Base-by-base conservation (phyloP, 306 rosid genomes). In the Casuarina cunninghamiana region DNA sequence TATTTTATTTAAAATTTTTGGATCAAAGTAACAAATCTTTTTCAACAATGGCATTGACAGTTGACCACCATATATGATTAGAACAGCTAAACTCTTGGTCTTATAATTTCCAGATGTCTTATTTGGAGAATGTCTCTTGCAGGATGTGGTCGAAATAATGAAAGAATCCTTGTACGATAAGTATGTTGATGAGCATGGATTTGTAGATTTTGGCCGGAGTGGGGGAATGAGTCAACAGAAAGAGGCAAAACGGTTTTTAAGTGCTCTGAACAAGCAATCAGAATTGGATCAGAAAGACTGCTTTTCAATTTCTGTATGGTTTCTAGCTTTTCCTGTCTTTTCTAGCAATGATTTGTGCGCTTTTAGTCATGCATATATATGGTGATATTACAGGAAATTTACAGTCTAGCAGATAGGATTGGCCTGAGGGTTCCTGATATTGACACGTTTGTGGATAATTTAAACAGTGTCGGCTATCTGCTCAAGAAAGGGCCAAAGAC, bases 171-270 rank as follows among this genome's bases (percentile, higher is more conserved):
- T 95, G 60, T 95, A 80, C 65, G 97, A 95, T 76, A 95, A 95
- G 86, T 95, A 89, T 62, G 92, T 91, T 68, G 97, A 95, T 62
- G 97, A 92, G 80, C 95, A 92, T 72, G 98, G 98, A n/a, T 62
- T 88, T 72, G 90, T 95, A 80, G 97, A 92, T 81, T 95, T 95
- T 77, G 98, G 97, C 81, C 91, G 97, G 69, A 91, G 98, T 75
- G 97, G 98, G 65, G 98, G 98, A 37, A 95, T 95, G 97, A 95
- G 98, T 84, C 97, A 87, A 84, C 98, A 91, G 80, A 95, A 95
- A 85, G 98, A 92, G 78, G 97, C 97, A 53, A 95, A 95, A 76
- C 87, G 97, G 81, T 95, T 93, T 84, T 80, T 93, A 68, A 88
- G 93, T 79, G 97, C 97, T 65, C 98, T 95, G 73, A 92, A 92